Evolutionary conservation across 2,329 filamentous ascomycete species (phyloP), one percentile per base, ranked within the genome.

Genomic region (Cladosporium sp.): DNA sequence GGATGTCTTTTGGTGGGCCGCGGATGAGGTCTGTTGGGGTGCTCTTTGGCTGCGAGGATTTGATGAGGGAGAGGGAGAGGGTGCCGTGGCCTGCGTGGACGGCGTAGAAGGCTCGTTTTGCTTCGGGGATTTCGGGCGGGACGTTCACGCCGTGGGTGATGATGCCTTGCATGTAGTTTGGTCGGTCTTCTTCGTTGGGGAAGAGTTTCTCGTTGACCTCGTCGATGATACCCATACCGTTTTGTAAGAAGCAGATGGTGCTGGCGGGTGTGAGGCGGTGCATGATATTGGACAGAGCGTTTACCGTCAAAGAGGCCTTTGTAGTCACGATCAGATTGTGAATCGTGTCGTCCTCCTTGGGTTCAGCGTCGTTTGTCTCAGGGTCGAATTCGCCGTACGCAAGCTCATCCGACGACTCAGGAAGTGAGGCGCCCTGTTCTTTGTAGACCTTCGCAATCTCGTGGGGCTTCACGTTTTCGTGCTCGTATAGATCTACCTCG

Each of bases 161-260:
- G 68, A 89, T 82, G 10, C 91, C 92, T 30, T 93, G 77, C 66
- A 97, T 83, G 71, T 96, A 97, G 64, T 86, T 87, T 2, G 95
- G 95, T 28, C 91, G 85, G 0, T 79, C 81, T 0, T 79, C 75
- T 0, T 85, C 82, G 67, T 93, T 85, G 0, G 86, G 84, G 70
- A 97, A 97, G 30, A 96, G 76, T 13, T 84, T 77, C 36, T 84
- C 78, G 71, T 92, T 92, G 48, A 97, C 83, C 58, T 88, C 85
- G 58, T 98, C 93, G n/a, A 92, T 82, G 1, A 92, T 81, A 0
- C 95, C 94, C 77, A 98, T 86, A 0, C 93, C 92, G 68, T 94
- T 91, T 65, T 92, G 90, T 64, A 96, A 77, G 64, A 96, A 85
- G 66, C 91, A 87, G 8, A 97, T 84, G 0, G 91, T 91, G 1